These are phyloP conservation scores for Globisporangium camurandrum DNA, from an alignment of 352 stramenopile species.

Conservation along the genomic window DNA sequence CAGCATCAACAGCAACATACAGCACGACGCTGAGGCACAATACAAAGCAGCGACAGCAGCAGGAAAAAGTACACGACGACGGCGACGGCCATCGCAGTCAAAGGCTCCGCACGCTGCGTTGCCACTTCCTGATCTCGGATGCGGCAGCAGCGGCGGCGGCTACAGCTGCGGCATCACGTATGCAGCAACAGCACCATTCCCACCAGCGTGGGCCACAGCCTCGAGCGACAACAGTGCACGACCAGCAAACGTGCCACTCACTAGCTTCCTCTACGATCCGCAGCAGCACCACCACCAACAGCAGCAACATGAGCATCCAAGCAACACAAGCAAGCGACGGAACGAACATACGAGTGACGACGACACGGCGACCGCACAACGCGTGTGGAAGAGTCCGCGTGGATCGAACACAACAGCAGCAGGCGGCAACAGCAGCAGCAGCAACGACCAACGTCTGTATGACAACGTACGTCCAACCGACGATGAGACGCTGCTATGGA, in stretches of 20 bases:
- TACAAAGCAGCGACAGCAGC: slow-evolving; percentile 1
- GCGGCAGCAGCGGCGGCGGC: no score
- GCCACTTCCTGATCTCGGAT: slow-evolving; percentile 1
- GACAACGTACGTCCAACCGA: no score
- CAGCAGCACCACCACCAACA: slow-evolving; percentile 1
- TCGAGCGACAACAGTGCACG: no score
- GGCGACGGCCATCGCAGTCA: slow-evolving; percentile 3
- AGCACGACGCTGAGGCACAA: no score
- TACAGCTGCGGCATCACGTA: background rate
- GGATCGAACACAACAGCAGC: background rate
- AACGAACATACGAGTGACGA: slow-evolving; percentile 1
- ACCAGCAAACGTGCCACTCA: no score
- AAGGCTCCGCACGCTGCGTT: slow-evolving; percentile 1
- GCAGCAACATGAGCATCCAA: background rate
- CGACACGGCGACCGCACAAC: background rate
- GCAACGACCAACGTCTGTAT: no score
- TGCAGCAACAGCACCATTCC: background rate
- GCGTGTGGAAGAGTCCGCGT: slow-evolving; percentile 11
- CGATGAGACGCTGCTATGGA: no score
- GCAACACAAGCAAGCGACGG: slow-evolving; percentile 8
- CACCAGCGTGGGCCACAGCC: no score
- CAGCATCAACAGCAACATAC: no score
- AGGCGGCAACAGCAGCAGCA: no score
- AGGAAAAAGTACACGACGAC: slow-evolving; percentile 3
- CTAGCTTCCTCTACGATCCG: no score